Evolutionary conservation across 139 green algal species (phyloP).

Genomic region (Yamagishiella unicocca): DNA sequence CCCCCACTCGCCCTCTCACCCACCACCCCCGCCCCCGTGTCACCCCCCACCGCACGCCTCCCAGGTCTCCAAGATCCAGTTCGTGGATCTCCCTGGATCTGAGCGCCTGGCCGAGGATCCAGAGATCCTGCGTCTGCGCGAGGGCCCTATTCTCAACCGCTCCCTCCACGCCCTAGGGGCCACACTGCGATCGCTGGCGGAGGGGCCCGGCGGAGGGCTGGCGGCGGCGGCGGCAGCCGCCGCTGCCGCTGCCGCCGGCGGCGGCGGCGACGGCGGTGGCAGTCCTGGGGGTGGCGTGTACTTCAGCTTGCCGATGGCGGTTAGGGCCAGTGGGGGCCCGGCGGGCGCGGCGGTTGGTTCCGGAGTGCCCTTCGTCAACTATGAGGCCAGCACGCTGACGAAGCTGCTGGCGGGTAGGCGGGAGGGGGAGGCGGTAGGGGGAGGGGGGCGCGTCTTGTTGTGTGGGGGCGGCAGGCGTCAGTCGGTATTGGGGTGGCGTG

Average conservation of each 20-base stretch:
- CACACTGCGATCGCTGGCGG: slow-evolving; percentile 36
- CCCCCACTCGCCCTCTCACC: too few relatives aligned
- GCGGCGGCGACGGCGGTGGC: background rate
- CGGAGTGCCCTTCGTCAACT: slow-evolving; percentile 53
- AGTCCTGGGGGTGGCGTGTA: too few relatives aligned
- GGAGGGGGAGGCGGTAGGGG: background rate
- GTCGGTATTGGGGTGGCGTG: too few relatives aligned
- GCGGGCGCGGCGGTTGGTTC: background rate
- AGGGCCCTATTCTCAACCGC: slow-evolving; percentile 51
- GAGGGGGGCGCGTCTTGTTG: too few relatives aligned
- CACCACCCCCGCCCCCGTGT: too few relatives aligned
- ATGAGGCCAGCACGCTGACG: slow-evolving; percentile 67
- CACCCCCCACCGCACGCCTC: too few relatives aligned
- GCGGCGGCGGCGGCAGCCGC: slow-evolving; percentile 4
- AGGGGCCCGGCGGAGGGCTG: slow-evolving; percentile 29
- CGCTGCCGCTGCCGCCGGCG: background rate
- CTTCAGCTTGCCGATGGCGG: too few relatives aligned
- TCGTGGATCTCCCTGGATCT: slow-evolving; percentile 79
- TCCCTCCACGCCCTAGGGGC: slow-evolving; percentile 21
- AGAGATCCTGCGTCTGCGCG: slow-evolving; percentile 74
- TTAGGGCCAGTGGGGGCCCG: background rate
- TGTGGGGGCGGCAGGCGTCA: too few relatives aligned
- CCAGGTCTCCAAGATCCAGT: slow-evolving; percentile 42
- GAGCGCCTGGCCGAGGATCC: slow-evolving; percentile 79
- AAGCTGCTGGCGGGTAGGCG: slow-evolving; percentile 69